Base-by-base conservation (phyloP, 2,329 filamentous ascomycete species). In the Teratosphaeria pseudoeucalypti region DNA sequence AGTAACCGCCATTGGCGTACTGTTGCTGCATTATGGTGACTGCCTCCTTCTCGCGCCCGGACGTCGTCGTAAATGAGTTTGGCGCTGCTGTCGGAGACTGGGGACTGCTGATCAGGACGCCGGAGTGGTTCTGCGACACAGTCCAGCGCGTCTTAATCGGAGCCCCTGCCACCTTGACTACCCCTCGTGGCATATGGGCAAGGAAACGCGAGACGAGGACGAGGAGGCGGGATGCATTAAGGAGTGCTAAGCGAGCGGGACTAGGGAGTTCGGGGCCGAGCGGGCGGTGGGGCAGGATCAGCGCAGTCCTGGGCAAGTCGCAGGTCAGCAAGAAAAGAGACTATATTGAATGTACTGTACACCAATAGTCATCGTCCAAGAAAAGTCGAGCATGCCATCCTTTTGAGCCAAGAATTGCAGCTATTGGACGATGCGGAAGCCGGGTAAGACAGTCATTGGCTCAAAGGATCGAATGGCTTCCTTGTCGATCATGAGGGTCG, bases 161-260 rank as follows among this genome's bases (percentile, higher is more conserved):
- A 43, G 63, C 65, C 57, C 61, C 62, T 54, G 62, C 59, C 47
- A 66, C 61, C 58, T 59, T 68, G 57, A 69, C 55, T 34, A 54
- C 61, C 54, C 58, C 57, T 56, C 64, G 62, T 56, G 66, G 63
- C 66, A 67, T 65, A 57, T 57, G 57, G 61, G 43, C 34, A 19
- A 39, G n/a, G 39, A 14, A 39, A 39, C 34, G 34, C 34, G 16
- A 39, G 9, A 10, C 11, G 34, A 39, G 34, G 16, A 39, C 23
- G 23, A 52, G 12, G 26, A 53, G 43, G 23, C 19, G 16, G 54
- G 43, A 47, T 55, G 55, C 16, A 39, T 57, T 27, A 56, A 60
- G 47, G 56, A 78, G 76, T 84, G 83, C 62, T 70, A 82, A 2
- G 52, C 84, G 19, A 77, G 84, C 43, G 19, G 43, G 43, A 49